Evolutionary conservation across 441 rosid genomes (phyloP).

Genomic region (Adansonia madagascariensis): DNA sequence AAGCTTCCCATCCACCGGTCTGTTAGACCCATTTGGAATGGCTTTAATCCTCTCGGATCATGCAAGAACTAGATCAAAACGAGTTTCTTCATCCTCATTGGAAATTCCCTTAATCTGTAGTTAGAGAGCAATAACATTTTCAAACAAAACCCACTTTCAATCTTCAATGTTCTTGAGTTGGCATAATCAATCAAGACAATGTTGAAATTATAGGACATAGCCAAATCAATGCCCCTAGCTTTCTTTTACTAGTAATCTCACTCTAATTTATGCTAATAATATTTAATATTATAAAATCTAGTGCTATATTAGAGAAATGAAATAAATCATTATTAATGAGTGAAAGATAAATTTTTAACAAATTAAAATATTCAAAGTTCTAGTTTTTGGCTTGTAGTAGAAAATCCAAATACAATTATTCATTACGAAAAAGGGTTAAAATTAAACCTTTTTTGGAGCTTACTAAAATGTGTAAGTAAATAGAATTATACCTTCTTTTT

Average conservation of each 20-base stretch:
- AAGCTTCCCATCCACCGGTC: constrained; percentile 55
- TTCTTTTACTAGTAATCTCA: constrained; percentile 6
- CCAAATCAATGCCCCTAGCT: neutral
- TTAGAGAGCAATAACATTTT: neutral
- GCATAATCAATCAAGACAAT: constrained; percentile 13
- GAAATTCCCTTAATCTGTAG: constrained; percentile 64
- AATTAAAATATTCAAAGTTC: neutral
- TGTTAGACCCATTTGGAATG: constrained; percentile 54
- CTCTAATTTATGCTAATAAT: neutral
- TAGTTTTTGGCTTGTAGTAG: neutral
- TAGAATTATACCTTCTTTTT: constrained; percentile 48
- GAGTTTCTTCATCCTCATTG: constrained; percentile 50
- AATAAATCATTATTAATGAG: neutral
- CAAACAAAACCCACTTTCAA: constrained; percentile 8
- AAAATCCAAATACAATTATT: neutral
- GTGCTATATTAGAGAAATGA: neutral
- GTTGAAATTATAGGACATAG: neutral
- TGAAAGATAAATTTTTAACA: neutral
- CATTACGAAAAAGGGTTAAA: neutral
- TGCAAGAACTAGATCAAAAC: constrained; percentile 50
- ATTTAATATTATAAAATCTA: neutral
- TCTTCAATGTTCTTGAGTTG: neutral
- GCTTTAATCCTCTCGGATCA: constrained; percentile 58
- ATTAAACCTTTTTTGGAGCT: neutral
- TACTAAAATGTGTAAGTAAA: neutral